Conservation (phyloP, 2,329 filamentous ascomycete species). For the Chrysoporthe puriensis region DNA sequence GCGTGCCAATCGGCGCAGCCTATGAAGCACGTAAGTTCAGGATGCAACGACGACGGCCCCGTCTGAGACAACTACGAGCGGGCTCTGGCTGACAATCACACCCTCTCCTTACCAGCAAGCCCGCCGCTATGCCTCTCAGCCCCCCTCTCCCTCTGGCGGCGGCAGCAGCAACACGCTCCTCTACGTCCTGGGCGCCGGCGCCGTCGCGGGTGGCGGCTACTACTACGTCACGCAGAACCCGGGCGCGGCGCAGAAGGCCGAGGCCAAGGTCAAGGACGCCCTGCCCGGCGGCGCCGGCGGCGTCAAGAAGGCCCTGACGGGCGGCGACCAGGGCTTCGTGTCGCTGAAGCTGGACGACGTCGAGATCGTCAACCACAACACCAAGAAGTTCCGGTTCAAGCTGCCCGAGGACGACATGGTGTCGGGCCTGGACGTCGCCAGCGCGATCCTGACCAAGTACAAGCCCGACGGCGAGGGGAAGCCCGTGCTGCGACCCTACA, state of each 20-base stretch:
- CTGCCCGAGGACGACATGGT: slow-evolving; percentile 83
- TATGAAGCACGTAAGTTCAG: slow-evolving; percentile 62
- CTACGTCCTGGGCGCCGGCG: slow-evolving; percentile 63
- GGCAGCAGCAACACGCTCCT: slow-evolving; percentile 62
- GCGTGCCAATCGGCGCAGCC: slow-evolving; percentile 67
- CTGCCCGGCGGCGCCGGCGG: slow-evolving; percentile 38
- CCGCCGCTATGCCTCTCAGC: slow-evolving; percentile 71
- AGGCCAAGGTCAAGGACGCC: slow-evolving; percentile 51
- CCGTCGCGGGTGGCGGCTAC: slow-evolving; percentile 62
- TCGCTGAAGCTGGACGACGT: slow-evolving; percentile 78
- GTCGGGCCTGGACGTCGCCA: slow-evolving; percentile 80
- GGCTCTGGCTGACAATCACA: slow-evolving; percentile 32
- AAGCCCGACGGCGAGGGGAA: slow-evolving; percentile 83
- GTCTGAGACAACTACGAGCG: neutral
- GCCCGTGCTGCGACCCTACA: slow-evolving; percentile 89
- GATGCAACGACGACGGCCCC: neutral
- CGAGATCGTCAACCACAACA: slow-evolving; percentile 88
- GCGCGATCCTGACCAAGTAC: slow-evolving; percentile 90
- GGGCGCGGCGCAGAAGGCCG: slow-evolving; percentile 59
- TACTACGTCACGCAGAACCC: slow-evolving; percentile 54
- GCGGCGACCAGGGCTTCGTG: slow-evolving; percentile 88
- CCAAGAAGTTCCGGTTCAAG: slow-evolving; percentile 87
- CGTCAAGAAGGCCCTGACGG: slow-evolving; percentile 65
- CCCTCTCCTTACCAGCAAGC: slow-evolving; percentile 47
- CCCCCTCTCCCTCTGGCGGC: slow-evolving; percentile 52